These are phyloP conservation scores for Collybia sp. DNA, from an alignment of 768 basidiomycete species.

Conservation along the genomic window DNA sequence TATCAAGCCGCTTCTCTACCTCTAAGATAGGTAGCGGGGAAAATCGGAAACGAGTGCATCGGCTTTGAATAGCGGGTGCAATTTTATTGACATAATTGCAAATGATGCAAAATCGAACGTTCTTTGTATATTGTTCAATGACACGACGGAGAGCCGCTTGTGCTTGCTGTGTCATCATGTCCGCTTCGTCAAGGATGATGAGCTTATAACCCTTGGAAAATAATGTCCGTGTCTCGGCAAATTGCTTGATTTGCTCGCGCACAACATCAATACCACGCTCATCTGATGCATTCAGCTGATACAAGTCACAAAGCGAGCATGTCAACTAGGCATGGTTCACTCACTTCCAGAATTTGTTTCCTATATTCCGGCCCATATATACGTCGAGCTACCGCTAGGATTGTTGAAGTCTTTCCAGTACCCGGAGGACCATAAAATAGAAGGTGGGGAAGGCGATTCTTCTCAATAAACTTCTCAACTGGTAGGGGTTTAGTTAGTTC, in stretches of 20 bases:
- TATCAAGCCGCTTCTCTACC: slow-evolving; percentile 77
- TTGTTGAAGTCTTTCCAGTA: slow-evolving; percentile 97
- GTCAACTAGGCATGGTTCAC: slow-evolving; percentile 5
- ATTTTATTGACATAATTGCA: slow-evolving; percentile 99
- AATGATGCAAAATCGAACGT: slow-evolving; percentile 98
- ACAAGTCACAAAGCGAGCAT: not conserved
- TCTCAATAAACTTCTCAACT: slow-evolving; percentile 98
- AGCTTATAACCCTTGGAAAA: slow-evolving; percentile 94
- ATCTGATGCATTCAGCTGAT: slow-evolving; percentile 93
- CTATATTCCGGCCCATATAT: slow-evolving; percentile 86
- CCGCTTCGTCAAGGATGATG: slow-evolving; percentile 98
- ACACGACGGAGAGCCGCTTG: slow-evolving; percentile 95
- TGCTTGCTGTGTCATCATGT: slow-evolving; percentile 99
- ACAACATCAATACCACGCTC: slow-evolving; percentile 99
- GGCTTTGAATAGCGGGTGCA: slow-evolving; percentile 95
- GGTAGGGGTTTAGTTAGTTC: slow-evolving; percentile 9
- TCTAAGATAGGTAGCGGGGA: slow-evolving; percentile 84
- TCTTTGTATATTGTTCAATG: slow-evolving; percentile 98
- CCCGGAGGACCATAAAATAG: slow-evolving; percentile 98
- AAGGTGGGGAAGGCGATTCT: slow-evolving; percentile 90
- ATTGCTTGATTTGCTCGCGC: slow-evolving; percentile 97
- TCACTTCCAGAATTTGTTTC: slow-evolving; percentile 92
- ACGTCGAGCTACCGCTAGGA: slow-evolving; percentile 89
- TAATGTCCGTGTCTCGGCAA: slow-evolving; percentile 91
- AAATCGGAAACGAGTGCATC: slow-evolving; percentile 96